Base-by-base conservation (phyloP, 495 filamentous ascomycete species). In the Astrothelium subdiscretum region DNA sequence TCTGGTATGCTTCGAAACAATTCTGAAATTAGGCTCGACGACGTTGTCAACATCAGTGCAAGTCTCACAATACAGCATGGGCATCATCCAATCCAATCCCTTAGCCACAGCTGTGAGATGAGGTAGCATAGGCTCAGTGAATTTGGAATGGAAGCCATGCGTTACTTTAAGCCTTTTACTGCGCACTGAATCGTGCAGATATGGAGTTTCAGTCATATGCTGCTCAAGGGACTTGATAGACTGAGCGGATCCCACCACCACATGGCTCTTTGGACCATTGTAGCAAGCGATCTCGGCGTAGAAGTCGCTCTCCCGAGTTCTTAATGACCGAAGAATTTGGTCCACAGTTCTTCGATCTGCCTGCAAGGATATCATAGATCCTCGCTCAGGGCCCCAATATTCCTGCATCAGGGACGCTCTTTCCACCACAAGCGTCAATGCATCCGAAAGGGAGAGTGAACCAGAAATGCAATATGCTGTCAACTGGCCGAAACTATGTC, bases 401-500 rank as follows among this genome's bases (percentile, higher is more conserved):
- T 58, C 13, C 20, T 58, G 11, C 8, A 58, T 58, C 5, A 58
- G 27, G 4, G 10, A 13, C 24, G 54, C 54, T 29, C 54, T 31
- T 35, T n/a, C 32, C 5, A 20, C 5, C 3, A 58, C 32, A 6
- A 24, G 15, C 24, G 4, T 31, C 29, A 58, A 20, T 44, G 70
- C 70, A 62, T 79, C 75, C 0, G 58, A 3, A 0, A 79, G 61
- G 5, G 67, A 74, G 2, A 80, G 59, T 0, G 62, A 59, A 0
- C 73, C 76, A n/a, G 77, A 74, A 2, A 81, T 58, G 54, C 67
- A 72, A 6, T 80, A 44, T 2, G 74, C 78, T 0, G 76, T 77
- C 15, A 80, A 59, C 57, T 81, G 73, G 1, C 77, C 79, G 60
- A 81, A 78, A 67, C 77, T 80, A 62, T 84, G 81, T 2, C 81